Percentiles rank a stretch among this genome's conserved stretches.
Conservation (phyloP, 73 alveolate species). For the Tetrahymena borealis region DNA sequence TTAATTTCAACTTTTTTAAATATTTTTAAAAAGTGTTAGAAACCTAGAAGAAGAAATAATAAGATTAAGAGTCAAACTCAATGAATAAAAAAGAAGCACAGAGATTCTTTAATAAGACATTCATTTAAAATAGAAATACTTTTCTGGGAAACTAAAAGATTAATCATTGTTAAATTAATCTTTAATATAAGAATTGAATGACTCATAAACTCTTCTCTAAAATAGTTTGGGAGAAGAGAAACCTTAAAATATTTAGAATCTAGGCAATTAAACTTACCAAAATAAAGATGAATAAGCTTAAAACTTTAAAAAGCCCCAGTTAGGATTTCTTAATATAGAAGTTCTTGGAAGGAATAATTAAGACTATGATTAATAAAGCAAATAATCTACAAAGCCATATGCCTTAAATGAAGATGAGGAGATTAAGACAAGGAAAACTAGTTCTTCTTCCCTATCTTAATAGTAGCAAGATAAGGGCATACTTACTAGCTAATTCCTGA, state of each 20-base stretch:
- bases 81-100: not conserved
- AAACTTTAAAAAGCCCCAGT: too few relatives aligned
- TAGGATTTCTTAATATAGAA: too few relatives aligned
- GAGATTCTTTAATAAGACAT: not conserved
- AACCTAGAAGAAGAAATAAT: not conserved
- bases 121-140: not conserved
- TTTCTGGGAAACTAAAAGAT: not conserved
- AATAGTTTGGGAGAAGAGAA: not conserved
- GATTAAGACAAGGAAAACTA: not conserved
- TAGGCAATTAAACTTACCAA: not conserved
- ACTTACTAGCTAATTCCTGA: not conserved
- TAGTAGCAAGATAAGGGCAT: not conserved
- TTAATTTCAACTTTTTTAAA: not conserved
- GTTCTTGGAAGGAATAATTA: too few relatives aligned
- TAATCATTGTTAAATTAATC: not conserved
- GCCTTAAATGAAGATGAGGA: not conserved
- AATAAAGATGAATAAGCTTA: not conserved
- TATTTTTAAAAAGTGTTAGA: not conserved
- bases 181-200: not conserved
- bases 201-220: not conserved
- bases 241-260: too few relatives aligned
- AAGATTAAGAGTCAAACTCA: not conserved
- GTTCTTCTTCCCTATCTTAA: not conserved
- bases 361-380: too few relatives aligned
- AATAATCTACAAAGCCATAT: not conserved